Evolutionary conservation across 805 yeast genomes (phyloP), one percentile per base, ranked within the genome.

Genomic region (Saitoella complicata): DNA sequence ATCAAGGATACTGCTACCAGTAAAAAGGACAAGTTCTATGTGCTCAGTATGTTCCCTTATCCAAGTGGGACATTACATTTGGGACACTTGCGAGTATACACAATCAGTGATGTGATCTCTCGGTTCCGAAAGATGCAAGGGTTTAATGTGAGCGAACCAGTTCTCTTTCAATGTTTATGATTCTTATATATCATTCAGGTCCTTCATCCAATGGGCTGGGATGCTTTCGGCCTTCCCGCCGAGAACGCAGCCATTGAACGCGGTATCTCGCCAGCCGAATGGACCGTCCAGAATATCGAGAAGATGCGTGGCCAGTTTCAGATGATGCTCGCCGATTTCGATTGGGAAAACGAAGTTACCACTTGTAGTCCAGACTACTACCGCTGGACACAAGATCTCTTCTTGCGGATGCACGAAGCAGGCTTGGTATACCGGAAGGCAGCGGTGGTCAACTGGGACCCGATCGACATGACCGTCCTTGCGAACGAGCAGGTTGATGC

Each of bases 171-270:
- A n/a, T n/a, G n/a, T n/a, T n/a, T n/a, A n/a, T n/a, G n/a, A n/a
- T n/a, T n/a, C n/a, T n/a, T n/a, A n/a, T n/a, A n/a, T n/a, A n/a
- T n/a, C n/a, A n/a, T n/a, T n/a, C n/a, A n/a, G 36, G 95, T 88
- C 9, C 68, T 88, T 1, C 95, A 91, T 58, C 96, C 97, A 0
- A 87, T 91, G 94, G 98, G 98, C 0, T 91, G 96, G 96, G 98
- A 91, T 66, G 94, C 97, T 0, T 91, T 91, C 68, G 98, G 98
- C 1, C 67, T 91, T 31, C 98, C 98, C 0, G 98, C 98, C 0
- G 98, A 91, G 59, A 91, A 91, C 60, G 98, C 98, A 0, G 98
- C 98, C 0, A 78, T 85, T 32, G 95, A 87, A 59, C 65, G 94
- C 49, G 75, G 76, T 1, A 69, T 84, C 8, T 75, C 75, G 49